Conservation (phyloP, 345 rosid genomes). For the Salix arbutifolia region DNA sequence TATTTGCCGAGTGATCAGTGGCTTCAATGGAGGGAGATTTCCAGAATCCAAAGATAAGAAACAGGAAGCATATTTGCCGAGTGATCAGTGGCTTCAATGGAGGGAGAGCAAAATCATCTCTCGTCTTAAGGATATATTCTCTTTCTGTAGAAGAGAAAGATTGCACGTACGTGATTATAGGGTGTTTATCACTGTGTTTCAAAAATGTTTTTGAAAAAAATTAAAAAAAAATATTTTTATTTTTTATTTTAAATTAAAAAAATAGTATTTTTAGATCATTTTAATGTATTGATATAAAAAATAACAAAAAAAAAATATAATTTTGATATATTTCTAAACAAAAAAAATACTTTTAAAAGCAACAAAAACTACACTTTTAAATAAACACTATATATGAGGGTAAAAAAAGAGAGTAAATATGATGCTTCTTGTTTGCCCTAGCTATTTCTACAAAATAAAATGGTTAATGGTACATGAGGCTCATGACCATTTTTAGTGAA, state of each 20-base stretch:
- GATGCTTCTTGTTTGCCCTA: conserved; percentile 27
- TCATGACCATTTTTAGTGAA: background rate
- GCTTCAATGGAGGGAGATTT: conserved; percentile 31
- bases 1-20: conserved; percentile 12
- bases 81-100: conserved; percentile 28
- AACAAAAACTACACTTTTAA: too few species aligned
- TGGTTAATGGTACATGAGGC: background rate
- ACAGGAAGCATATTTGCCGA: conserved; percentile 24
- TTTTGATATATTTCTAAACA: too few species aligned
- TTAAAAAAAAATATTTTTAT: too few species aligned
- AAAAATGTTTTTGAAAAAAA: too few species aligned
- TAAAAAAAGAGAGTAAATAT: background rate
- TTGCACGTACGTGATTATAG: too few species aligned
- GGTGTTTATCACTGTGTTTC: too few species aligned
- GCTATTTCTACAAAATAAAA: background rate
- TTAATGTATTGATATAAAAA: too few species aligned
- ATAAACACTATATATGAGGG: background rate
- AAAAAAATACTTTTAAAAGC: too few species aligned
- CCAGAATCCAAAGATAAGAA: conserved; percentile 21
- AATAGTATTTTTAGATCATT: too few species aligned
- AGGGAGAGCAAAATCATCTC: conserved; percentile 25
- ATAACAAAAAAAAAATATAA: too few species aligned
- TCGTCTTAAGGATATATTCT: conserved; percentile 26
- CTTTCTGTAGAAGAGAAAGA: conserved; percentile 2
- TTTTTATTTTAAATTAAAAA: too few species aligned